Base-by-base conservation (phyloP, 495 filamentous ascomycete species). In the Tuber aestivum region DNA sequence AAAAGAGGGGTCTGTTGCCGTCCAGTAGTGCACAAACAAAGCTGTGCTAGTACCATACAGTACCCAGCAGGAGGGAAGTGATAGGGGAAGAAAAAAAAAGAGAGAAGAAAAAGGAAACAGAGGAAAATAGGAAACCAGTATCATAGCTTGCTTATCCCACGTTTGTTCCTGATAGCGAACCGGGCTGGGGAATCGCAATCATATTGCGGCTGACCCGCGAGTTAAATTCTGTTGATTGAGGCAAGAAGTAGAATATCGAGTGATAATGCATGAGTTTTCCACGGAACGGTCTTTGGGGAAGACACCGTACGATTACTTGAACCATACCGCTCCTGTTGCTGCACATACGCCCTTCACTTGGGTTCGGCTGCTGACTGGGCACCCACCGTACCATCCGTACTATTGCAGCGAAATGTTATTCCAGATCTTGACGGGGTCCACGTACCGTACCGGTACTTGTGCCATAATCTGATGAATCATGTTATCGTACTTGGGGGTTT, bases 141-240 rank as follows among this genome's bases (percentile, higher is more conserved):
- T 2, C 21, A n/a, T 32, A 65, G 35, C 27, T 65, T 65, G 56
- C 27, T 65, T 65, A 65, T 65, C 56, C 56, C 56, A 65, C 56
- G 27, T 35, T 65, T 35, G 56, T 65, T 65, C 56, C 56, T 18
- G 56, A 65, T 65, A 65, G 56, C 27, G 56, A 65, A 65, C 56
- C 56, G 14, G 56, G 56, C 56, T 35, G 56, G 27, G 27, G 56
- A 35, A 65, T 18, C 4, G 32, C 27, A 65, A 35, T 65, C 14
- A 65, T 18, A 1, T 35, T 65, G 56, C 4, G 56, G 27, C 27
- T 65, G 10, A 65, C n/a, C 4, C 16, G 1, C 27, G 56, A 14
- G 10, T 23, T 2, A 10, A 32, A 27, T 9, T 56, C 48, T 56
- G 23, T 27, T 8, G n/a, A 56, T 27, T 8, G 8, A 3, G 23